Percentiles rank a stretch among this genome's conserved stretches.
Conservation (phyloP, 768 basidiomycete species). For the Vararia minispora region DNA sequence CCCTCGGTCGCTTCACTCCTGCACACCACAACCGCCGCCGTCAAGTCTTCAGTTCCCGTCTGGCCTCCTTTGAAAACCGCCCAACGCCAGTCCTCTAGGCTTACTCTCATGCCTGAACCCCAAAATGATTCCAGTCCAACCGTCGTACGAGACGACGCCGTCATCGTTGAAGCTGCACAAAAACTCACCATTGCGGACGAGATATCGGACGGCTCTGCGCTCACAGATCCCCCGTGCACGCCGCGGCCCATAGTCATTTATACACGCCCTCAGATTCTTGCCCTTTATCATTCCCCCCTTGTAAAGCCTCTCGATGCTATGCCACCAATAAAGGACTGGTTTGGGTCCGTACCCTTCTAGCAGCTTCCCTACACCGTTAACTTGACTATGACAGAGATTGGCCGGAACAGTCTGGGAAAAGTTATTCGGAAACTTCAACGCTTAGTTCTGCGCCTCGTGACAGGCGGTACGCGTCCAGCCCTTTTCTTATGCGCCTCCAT, state of each 20-base stretch:
- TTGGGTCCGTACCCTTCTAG: conserved; percentile 47
- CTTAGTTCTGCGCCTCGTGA: conserved; percentile 47
- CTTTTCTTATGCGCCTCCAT: conserved; percentile 1
- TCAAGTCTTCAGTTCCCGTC: too few species aligned
- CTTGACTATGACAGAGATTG: conserved; percentile 26
- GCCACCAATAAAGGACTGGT: conserved; percentile 81
- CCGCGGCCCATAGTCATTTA: conserved; percentile 51
- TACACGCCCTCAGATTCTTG: conserved; percentile 56
- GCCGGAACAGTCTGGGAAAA: conserved; percentile 60
- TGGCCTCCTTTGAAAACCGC: too few species aligned
- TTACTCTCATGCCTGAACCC: too few species aligned
- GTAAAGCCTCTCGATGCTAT: conserved; percentile 61
- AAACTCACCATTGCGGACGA: conserved; percentile 6
- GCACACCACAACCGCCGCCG: too few species aligned
- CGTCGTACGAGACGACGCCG: neutral
- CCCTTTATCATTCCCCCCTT: conserved; percentile 63
- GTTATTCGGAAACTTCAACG: conserved; percentile 50
- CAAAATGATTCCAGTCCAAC: too few species aligned
- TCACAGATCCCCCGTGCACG: conserved; percentile 15
- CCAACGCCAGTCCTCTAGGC: too few species aligned
- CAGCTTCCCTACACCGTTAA: conserved; percentile 9
- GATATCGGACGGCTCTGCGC: too few species aligned
- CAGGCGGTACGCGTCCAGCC: conserved; percentile 43
- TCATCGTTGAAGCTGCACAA: conserved; percentile 8
- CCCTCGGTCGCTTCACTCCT: too few species aligned